These are phyloP conservation scores for Pseudogymnoascus sp. DNA, from an alignment of 2,329 filamentous ascomycete genomes.

Conservation along the genomic window DNA sequence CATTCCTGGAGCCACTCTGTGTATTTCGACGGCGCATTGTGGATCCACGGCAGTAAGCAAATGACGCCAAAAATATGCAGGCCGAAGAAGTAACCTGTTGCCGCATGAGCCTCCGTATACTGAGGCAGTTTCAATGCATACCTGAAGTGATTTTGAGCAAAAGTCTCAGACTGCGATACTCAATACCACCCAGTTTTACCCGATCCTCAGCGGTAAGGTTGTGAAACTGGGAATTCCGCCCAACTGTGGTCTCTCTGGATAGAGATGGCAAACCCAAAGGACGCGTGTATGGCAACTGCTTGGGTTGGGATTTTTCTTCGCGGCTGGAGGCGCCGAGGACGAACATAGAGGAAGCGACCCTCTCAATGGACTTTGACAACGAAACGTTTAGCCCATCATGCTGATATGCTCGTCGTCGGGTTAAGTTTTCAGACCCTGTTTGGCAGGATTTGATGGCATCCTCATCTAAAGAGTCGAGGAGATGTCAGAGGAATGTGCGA, in stretches of 20 bases:
- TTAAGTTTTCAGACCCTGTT: neutral
- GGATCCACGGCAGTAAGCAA: constrained; percentile 75
- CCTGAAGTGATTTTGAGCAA: constrained; percentile 27
- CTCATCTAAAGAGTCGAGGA: neutral
- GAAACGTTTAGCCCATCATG: neutral
- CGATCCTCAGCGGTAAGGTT: constrained; percentile 83
- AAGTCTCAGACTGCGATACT: constrained; percentile 83
- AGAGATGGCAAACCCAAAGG: constrained; percentile 24
- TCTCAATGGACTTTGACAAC: neutral
- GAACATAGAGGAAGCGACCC: neutral
- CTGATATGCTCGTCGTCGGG: neutral
- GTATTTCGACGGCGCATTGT: constrained; percentile 52
- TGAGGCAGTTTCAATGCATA: constrained; percentile 16
- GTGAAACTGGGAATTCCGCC: constrained; percentile 86
- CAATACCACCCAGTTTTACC: constrained; percentile 91
- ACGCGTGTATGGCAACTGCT: neutral
- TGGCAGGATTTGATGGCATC: neutral
- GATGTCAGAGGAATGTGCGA: neutral
- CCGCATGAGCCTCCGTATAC: neutral
- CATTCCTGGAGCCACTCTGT: constrained; percentile 50
- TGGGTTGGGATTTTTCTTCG: neutral
- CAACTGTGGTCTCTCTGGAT: constrained; percentile 44
- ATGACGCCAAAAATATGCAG: constrained; percentile 73
- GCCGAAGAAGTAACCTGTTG: constrained; percentile 62
- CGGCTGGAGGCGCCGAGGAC: neutral